Evolutionary conservation across 441 rosid species (phyloP).

Genomic region (Syzygium malaccense): DNA sequence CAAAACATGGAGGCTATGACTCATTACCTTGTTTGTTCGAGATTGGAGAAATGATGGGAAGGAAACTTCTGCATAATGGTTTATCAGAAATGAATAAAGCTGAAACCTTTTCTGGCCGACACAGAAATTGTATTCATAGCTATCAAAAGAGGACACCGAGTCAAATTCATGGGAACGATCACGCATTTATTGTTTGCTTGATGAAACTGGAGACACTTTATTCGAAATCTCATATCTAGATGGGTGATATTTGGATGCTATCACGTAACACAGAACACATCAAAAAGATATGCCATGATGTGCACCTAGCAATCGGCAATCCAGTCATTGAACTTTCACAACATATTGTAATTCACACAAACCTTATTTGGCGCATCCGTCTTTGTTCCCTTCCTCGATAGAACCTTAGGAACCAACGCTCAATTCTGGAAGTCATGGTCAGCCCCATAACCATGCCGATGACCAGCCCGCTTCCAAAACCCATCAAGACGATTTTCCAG

Average conservation of each 20-base stretch:
- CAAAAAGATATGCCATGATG: not conserved
- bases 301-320: not conserved
- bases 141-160: not conserved
- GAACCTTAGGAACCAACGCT: not conserved
- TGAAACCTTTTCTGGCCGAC: not conserved
- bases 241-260: not conserved
- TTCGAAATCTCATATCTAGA: rapidly evolving
- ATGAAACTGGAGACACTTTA: not conserved
- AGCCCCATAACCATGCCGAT: not conserved
- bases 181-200: not conserved
- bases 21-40: not conserved
- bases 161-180: not conserved
- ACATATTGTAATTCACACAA: not conserved
- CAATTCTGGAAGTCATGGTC: not conserved
- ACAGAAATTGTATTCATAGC: not conserved
- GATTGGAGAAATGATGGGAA: not conserved
- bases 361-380: not conserved
- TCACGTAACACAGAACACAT: rapidly evolving
- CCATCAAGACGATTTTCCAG: not conserved
- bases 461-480: not conserved
- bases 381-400: not conserved
- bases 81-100: not conserved
- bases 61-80: not conserved
- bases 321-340: not conserved
- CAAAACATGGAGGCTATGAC: not conserved